Percentiles rank a stretch among this genome's conserved stretches.
Evolutionary conservation across 176 grass and related monocot species (phyloP).

Genomic region (Secale cereale): DNA sequence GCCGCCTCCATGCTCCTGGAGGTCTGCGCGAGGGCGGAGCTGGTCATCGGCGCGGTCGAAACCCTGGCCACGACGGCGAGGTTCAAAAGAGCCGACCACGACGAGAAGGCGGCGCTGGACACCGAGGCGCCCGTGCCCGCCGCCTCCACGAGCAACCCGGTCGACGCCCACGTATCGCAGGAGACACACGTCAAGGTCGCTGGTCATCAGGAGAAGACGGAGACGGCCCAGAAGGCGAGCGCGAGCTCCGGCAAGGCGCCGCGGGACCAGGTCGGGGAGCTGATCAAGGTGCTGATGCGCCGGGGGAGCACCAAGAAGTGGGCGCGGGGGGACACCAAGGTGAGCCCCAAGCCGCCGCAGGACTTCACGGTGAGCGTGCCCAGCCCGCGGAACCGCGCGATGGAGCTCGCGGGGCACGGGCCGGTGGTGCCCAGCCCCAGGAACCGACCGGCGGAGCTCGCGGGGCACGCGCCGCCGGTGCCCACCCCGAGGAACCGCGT

Average conservation of each 20-base stretch:
- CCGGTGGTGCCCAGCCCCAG: slow-evolving; percentile 11
- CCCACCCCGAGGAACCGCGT: slow-evolving; percentile 24
- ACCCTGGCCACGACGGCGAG: slow-evolving; percentile 15
- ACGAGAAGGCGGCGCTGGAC: not conserved
- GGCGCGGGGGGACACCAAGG: slow-evolving; percentile 15
- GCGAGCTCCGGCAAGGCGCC: not conserved
- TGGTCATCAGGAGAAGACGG: not conserved
- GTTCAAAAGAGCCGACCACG: slow-evolving; percentile 22
- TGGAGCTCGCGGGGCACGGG: slow-evolving; percentile 21
- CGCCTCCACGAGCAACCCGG: not conserved
- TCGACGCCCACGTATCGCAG: not conserved
- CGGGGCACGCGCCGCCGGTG: not conserved
- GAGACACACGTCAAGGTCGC: not conserved
- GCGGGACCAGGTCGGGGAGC: slow-evolving; percentile 21
- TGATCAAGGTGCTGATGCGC: slow-evolving; percentile 37
- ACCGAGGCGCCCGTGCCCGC: not conserved
- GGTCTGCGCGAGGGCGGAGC: slow-evolving; percentile 33
- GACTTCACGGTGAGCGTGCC: slow-evolving; percentile 8
- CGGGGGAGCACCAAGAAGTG: slow-evolving; percentile 38
- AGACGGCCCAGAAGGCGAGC: not conserved
- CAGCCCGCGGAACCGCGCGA: slow-evolving; percentile 20
- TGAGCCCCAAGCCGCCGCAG: slow-evolving; percentile 17
- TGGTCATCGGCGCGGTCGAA: slow-evolving; percentile 23
- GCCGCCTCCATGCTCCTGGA: slow-evolving; percentile 35
- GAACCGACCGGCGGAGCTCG: not conserved